A percentile compares a stretch with the other conserved stretches of the same genome.
Evolutionary conservation across 192 early-diverging fungal genomes (phyloP).

Genomic region (Coemansia sp.): DNA sequence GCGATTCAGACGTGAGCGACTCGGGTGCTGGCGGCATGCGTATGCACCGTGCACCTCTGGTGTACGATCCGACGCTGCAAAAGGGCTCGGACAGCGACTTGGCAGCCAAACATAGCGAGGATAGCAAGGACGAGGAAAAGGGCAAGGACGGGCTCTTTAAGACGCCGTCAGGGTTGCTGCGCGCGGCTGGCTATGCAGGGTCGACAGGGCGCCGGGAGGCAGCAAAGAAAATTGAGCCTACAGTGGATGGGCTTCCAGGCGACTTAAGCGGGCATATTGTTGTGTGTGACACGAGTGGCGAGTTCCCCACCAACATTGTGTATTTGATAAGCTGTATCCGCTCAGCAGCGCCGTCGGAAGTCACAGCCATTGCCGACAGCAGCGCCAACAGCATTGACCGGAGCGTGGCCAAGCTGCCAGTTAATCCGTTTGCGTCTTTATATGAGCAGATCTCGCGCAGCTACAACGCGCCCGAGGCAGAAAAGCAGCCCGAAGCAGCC

Average conservation of each 20-base stretch:
- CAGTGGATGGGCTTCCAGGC: conserved; percentile 32
- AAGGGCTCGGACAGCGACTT: conserved; percentile 23
- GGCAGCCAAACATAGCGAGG: neutral
- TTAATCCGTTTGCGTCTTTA: conserved; percentile 39
- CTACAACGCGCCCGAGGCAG: conserved; percentile 17
- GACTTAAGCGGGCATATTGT: conserved; percentile 61
- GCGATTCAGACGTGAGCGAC: conserved; percentile 9
- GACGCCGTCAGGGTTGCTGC: neutral
- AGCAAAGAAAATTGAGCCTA: neutral
- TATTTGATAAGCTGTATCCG: conserved; percentile 69
- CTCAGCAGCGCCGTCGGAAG: conserved; percentile 53
- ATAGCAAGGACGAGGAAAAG: neutral
- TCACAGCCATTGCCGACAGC: conserved; percentile 22
- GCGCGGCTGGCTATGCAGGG: neutral
- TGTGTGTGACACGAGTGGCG: conserved; percentile 59
- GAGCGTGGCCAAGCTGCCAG: neutral
- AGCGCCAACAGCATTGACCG: conserved; percentile 9
- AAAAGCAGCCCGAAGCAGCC: neutral
- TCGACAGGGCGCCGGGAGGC: neutral
- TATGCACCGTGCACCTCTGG: conserved; percentile 40
- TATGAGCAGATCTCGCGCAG: conserved; percentile 55
- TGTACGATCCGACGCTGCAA: conserved; percentile 43
- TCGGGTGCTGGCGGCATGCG: conserved; percentile 5
- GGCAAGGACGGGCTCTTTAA: neutral
- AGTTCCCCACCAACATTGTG: conserved; percentile 66